These are phyloP conservation scores for Torulaspora quercuum DNA, from an alignment of 805 yeast genomes.

Conservation along the genomic window DNA sequence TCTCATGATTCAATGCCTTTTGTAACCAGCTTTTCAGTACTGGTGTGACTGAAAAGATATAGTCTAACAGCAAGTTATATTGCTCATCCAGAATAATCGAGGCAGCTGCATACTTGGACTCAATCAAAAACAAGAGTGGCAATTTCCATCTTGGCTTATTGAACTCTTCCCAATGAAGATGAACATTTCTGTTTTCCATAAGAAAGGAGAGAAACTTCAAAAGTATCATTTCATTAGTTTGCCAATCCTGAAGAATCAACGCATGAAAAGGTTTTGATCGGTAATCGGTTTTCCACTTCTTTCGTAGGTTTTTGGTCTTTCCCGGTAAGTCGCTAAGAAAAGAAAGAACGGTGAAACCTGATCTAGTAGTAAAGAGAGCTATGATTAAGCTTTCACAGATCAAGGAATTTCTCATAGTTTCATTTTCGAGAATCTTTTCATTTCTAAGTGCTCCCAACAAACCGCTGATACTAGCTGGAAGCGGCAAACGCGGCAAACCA, in stretches of 20 bases:
- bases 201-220: conserved; percentile 18
- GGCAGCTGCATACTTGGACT: conserved; percentile 8
- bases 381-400: conserved; percentile 18
- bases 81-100: conserved; percentile 17
- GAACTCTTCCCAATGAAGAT: conserved; percentile 11
- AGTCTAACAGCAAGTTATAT: conserved; percentile 21
- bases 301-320: conserved; percentile 1
- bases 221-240: conserved; percentile 7
- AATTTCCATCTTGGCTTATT: conserved; percentile 15
- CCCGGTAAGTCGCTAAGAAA: conserved; percentile 6
- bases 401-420: conserved; percentile 7
- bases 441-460: conserved; percentile 8
- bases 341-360: conserved; percentile 25
- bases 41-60: conserved; percentile 17
- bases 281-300: no score
- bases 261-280: no score
- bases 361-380: conserved; percentile 24
- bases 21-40: conserved; percentile 11
- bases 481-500: conserved; percentile 6
- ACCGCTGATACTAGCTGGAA: conserved; percentile 4
- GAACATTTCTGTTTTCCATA: conserved; percentile 14
- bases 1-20: conserved; percentile 3
- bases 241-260: conserved; percentile 12
- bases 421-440: conserved; percentile 2
- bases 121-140: conserved; percentile 16